Percentiles rank a stretch among this genome's conserved stretches.
phyloP scores from a whole-genome alignment of 768 basidiomycete genomes.

The Mrakia frigida region DNA sequence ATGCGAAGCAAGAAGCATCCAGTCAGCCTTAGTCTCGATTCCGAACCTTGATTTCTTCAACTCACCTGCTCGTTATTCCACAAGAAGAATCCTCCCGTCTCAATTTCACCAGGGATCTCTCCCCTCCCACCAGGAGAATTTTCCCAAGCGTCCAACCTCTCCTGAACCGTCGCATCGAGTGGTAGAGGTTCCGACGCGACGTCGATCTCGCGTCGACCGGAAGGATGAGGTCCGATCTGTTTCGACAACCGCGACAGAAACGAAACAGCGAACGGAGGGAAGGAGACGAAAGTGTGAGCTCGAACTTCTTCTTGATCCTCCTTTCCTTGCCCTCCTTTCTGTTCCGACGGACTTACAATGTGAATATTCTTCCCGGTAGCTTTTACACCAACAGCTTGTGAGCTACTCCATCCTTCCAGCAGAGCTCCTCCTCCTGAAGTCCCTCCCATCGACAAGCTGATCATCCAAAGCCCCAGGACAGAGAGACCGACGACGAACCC shows the following conservation, averaged over 20 bases:
- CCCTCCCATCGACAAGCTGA: background rate
- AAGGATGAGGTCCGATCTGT: background rate
- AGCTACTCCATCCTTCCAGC: background rate
- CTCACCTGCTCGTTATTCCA: conserved; percentile 43
- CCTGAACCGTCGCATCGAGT: conserved; percentile 41
- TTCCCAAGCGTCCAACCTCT: conserved; percentile 43
- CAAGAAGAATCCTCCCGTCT: conserved; percentile 42
- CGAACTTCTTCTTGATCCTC: background rate
- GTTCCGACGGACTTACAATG: no score
- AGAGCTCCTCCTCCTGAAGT: background rate
- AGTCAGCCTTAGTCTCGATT: no score
- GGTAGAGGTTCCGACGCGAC: conserved; percentile 39
- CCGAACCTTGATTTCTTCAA: no score
- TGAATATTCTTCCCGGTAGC: no score
- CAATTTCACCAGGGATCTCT: conserved; percentile 39
- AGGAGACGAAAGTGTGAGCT: background rate
- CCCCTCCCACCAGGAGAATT: conserved; percentile 37
- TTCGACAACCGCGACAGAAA: background rate
- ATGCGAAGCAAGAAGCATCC: background rate
- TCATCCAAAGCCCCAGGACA: background rate
- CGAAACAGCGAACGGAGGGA: background rate
- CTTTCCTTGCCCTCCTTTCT: background rate
- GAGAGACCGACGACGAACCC: background rate
- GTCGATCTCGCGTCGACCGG: conserved; percentile 15
- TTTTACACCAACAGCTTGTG: no score